These are phyloP conservation scores for Juncus inflexus DNA, from an alignment of 176 grass and related monocot genomes.

Conservation along the genomic window DNA sequence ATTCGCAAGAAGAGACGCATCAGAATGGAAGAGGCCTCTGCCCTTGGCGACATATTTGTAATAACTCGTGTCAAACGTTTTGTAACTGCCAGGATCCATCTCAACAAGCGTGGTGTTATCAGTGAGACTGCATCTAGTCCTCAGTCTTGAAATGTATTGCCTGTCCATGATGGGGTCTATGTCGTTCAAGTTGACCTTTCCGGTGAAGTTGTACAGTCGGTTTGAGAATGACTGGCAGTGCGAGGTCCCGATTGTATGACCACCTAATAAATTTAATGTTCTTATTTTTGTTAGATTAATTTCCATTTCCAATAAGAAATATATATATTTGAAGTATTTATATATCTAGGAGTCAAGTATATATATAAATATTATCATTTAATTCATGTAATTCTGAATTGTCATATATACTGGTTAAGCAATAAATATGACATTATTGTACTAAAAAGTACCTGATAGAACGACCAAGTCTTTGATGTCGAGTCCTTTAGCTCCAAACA, in stretches of 20 bases:
- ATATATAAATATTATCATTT: not conserved
- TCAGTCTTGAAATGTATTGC: conserved; percentile 30
- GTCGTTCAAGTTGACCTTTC: conserved; percentile 28
- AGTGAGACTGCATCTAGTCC: conserved; percentile 29
- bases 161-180: conserved; percentile 44
- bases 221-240: conserved; percentile 38
- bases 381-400: not conserved
- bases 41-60: conserved; percentile 41
- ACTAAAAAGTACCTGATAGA: conserved; percentile 38
- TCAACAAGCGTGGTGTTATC: conserved; percentile 45
- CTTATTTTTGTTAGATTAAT: not conserved
- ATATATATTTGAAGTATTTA: not conserved
- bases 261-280: conserved; percentile 10
- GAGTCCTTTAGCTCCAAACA: conserved; percentile 42
- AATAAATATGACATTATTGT: no score
- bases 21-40: conserved; percentile 50
- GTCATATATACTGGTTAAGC: no score
- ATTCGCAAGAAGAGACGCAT: conserved; percentile 35
- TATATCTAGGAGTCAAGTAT: not conserved
- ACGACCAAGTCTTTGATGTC: conserved; percentile 48
- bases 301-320: not conserved
- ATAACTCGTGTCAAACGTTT: conserved; percentile 43
- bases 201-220: conserved; percentile 65
- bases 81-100: conserved; percentile 59
- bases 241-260: conserved; percentile 38